Conservation (phyloP, 1,139 yeast genomes). For the Saccharomycopsis crataegensis region DNA sequence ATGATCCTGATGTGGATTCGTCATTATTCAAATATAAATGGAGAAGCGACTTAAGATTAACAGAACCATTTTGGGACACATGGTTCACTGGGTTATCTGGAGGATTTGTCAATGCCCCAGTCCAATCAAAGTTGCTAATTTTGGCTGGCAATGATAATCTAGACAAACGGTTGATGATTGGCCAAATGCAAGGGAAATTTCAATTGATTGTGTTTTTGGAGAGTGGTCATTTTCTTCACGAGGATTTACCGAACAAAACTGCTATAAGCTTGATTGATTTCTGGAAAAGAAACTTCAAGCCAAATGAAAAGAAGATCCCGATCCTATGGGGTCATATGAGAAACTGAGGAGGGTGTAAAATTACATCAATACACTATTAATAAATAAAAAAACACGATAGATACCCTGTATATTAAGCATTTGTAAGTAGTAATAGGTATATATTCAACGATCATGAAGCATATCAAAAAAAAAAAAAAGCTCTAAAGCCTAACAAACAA, state of each 20-base stretch:
- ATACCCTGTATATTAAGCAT: not conserved
- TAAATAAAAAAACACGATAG: not conserved
- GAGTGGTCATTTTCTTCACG: slow-evolving; percentile 89
- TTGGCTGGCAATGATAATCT: slow-evolving; percentile 88
- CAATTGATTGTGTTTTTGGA: slow-evolving; percentile 79
- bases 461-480: not conserved
- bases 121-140: slow-evolving; percentile 58
- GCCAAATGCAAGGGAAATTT: slow-evolving; percentile 96
- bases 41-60: slow-evolving; percentile 54
- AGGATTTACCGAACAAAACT: slow-evolving; percentile 70
- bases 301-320: slow-evolving; percentile 13
- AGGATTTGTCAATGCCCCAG: slow-evolving; percentile 46
- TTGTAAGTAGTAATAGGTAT: not conserved
- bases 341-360: not conserved
- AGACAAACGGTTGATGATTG: slow-evolving; percentile 79
- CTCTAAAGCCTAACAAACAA: not conserved
- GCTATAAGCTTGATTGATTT: slow-evolving; percentile 51
- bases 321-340: slow-evolving; percentile 19
- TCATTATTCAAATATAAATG: slow-evolving; percentile 37
- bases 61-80: slow-evolving; percentile 64
- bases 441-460: not conserved
- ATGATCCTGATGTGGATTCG: slow-evolving; percentile 2
- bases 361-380: not conserved
- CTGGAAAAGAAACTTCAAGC: slow-evolving; percentile 41
- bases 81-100: slow-evolving; percentile 78